Conservation (phyloP, 2,329 filamentous ascomycete species). For the Gnomoniopsis smithogilvyi region DNA sequence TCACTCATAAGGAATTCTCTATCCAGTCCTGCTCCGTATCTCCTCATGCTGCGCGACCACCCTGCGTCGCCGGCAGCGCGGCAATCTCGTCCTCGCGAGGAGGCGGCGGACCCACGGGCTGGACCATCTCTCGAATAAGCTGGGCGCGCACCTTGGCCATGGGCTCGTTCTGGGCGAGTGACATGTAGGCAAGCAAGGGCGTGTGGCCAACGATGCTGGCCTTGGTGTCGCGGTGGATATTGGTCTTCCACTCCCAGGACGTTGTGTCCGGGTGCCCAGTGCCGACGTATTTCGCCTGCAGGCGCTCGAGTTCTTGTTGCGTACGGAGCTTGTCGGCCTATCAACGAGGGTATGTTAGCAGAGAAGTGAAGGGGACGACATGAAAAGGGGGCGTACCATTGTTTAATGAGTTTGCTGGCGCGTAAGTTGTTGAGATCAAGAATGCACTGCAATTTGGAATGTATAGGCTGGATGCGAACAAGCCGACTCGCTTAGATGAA, state of each 20-base stretch:
- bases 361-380: neutral
- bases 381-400: conserved; percentile 6
- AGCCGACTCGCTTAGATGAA: neutral
- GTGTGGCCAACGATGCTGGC: conserved; percentile 87
- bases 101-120: conserved; percentile 57
- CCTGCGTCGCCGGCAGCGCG: conserved; percentile 20
- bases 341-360: neutral
- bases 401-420: neutral
- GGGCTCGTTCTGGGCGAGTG: conserved; percentile 82
- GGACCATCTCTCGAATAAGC: conserved; percentile 78
- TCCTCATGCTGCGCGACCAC: neutral
- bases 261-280: conserved; percentile 96
- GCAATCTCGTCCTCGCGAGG: conserved; percentile 45
- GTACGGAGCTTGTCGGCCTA: conserved; percentile 97
- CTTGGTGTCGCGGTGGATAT: conserved; percentile 92
- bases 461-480: neutral
- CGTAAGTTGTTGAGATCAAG: neutral
- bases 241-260: conserved; percentile 95
- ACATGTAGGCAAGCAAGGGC: conserved; percentile 82
- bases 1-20: no score
- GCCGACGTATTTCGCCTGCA: conserved; percentile 93
- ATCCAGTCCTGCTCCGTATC: neutral
- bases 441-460: neutral
- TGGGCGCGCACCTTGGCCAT: conserved; percentile 74
- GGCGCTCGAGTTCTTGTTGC: conserved; percentile 94